A percentile compares a stretch with the other conserved stretches of the same genome.
These are phyloP conservation scores for Phascolomyces articulosus DNA, from an alignment of 371 early-diverging fungal genomes.

Conservation along the genomic window DNA sequence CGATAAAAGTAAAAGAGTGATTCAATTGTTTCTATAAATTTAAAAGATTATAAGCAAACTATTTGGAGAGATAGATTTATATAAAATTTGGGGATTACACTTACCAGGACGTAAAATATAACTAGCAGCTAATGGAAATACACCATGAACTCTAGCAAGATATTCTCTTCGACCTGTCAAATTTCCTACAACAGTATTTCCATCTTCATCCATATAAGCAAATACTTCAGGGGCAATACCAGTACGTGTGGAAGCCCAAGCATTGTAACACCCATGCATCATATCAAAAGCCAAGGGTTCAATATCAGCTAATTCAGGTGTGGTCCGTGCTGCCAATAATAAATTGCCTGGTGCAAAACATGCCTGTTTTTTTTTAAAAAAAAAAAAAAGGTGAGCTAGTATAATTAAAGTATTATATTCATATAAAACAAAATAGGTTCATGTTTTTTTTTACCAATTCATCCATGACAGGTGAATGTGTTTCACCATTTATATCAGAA, in stretches of 20 bases:
- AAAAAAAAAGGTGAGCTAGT: too few relatives aligned
- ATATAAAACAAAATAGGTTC: background rate
- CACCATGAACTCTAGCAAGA: conserved; percentile 18
- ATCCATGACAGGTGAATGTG: conserved; percentile 33
- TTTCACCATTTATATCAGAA: conserved; percentile 21
- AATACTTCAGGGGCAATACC: conserved; percentile 49
- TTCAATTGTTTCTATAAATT: conserved; percentile 71
- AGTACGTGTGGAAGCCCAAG: conserved; percentile 40
- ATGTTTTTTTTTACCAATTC: conserved; percentile 31
- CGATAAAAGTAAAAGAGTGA: conserved; percentile 74
- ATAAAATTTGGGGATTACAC: background rate
- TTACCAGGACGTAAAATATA: conserved; percentile 49
- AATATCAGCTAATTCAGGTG: conserved; percentile 25
- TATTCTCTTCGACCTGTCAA: conserved; percentile 16
- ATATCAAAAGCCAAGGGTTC: conserved; percentile 30
- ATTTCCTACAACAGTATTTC: conserved; percentile 11
- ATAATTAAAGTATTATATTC: background rate
- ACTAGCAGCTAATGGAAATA: conserved; percentile 25
- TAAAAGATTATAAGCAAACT: background rate
- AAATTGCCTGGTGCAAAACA: conserved; percentile 49
- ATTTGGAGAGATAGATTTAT: background rate
- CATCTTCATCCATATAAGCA: conserved; percentile 28
- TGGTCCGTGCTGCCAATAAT: conserved; percentile 31
- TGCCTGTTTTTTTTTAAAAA: conserved; percentile 4
- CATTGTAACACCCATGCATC: conserved; percentile 44